Evolutionary conservation across 805 yeast species (phyloP).

Genomic region (Wickerhamomyces rabaulensis): DNA sequence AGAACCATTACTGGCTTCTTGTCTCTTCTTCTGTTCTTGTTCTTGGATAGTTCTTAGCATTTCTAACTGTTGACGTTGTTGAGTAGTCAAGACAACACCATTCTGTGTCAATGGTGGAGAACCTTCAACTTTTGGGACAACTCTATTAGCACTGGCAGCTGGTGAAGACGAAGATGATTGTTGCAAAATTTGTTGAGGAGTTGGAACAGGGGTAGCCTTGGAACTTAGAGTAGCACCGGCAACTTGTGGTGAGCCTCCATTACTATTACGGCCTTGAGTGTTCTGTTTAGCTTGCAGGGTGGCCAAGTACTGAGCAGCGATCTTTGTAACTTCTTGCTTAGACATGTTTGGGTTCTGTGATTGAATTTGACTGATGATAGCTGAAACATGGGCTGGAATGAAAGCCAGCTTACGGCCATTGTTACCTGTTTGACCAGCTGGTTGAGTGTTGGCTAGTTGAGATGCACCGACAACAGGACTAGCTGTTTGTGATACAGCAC

Average conservation of each 20-base stretch:
- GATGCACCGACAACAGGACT: conserved; percentile 11
- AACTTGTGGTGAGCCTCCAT: conserved; percentile 2
- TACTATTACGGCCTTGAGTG: conserved; percentile 23
- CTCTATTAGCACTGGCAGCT: conserved; percentile 20
- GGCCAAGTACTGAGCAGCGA: conserved; percentile 61
- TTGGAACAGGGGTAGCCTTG: conserved; percentile 20
- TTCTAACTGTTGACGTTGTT: conserved; percentile 26
- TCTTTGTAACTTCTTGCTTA: conserved; percentile 58
- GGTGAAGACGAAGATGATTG: conserved; percentile 30
- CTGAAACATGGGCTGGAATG: conserved; percentile 60
- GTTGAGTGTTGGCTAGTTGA: not conserved
- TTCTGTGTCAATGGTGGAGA: conserved; percentile 10
- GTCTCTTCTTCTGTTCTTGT: conserved; percentile 23
- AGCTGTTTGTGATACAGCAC: conserved; percentile 8
- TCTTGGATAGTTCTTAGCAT: conserved; percentile 22
- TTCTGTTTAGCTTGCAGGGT: conserved; percentile 44
- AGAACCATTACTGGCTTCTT: conserved; percentile 7
- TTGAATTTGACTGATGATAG: conserved; percentile 59
- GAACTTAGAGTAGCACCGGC: not conserved
- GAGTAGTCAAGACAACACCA: conserved; percentile 19
- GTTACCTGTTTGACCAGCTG: not conserved
- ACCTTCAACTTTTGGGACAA: conserved; percentile 7
- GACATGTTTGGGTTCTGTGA: conserved; percentile 58
- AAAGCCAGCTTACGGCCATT: conserved; percentile 25
- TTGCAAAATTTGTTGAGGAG: conserved; percentile 37